Base-by-base conservation (phyloP, 495 filamentous ascomycete species). In the Aspergillus avenaceus region DNA sequence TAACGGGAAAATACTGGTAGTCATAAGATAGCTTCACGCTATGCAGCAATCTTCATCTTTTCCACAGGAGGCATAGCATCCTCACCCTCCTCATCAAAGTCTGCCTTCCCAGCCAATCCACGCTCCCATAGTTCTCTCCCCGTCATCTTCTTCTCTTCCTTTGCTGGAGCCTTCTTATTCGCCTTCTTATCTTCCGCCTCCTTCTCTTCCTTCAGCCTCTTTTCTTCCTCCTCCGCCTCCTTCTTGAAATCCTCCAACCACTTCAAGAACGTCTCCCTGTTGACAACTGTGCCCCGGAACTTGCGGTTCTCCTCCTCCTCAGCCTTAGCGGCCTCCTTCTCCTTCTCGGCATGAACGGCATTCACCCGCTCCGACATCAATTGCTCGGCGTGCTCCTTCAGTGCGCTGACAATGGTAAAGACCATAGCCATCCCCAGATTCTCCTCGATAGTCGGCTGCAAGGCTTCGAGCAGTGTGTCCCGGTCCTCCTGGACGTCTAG, bases 401-500 rank as follows among this genome's bases (percentile, higher is more conserved):
- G 68, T 3, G 87, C 82, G 31, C 84, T 87, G 25, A 91, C 83
- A 14, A 99, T 72, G 0, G 91, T 90, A 69, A 96, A 99, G 0
- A 99, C 77, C 93, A 99, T 99, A n/a, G 90, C 87, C 83, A 96
- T 96, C 25, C 93, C 93, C 28, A 97, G 64, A 52, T 91, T 97
- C 67, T 97, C 93, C 51, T 87, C 81, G 25, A 97, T 84, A 0
- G 83, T 84, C 3, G 80, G 74, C 34, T 82, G 62, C 13, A 97
- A 75, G 3, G 80, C 74, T 37, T 80, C 70, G 9, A 97, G 80
- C 2, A 99, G 78, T 34, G 65, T 65, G 31, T 77, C 76, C 54
- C 86, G 87, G 72, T 97, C 95, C 19, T 76, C 73, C 50, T 80
- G 75, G 45, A 87, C 62, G 52, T 80, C 73, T 50, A 89, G 70